Base-by-base conservation (phyloP, 345 rosid genomes). In the Hibiscus trionum region DNA sequence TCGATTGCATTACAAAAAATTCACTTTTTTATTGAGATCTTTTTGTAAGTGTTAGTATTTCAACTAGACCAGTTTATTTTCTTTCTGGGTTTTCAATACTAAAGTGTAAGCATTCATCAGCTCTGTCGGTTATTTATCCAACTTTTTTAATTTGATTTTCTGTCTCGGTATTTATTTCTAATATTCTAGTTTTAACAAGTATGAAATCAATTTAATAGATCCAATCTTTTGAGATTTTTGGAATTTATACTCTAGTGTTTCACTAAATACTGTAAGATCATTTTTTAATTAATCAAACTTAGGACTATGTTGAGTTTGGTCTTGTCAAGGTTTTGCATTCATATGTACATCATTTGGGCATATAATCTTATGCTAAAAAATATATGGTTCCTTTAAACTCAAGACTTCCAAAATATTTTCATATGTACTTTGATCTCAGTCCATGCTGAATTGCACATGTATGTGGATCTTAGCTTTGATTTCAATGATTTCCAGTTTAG, bases 41-140 rank as follows among this genome's bases (percentile, higher is more conserved):
- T 5, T 3, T 70, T 66, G 73, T 74, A 60, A 79, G 80, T 67
- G 61, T 35, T 14, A 16, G 55, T n/a, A 11, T 65, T 21, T 44
- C 11, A 6, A 39, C 50, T 39, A 11, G 2, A 11, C 31, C 16
- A 17, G 50, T 21, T 33, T 2, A 52, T 56, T 56, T 56, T 37
- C 44, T 63, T 39, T 39, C 15, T 17, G 57, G 57, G 57, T 52
- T 52, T 17, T 52, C 21, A 16, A 1, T 16, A 14, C 49, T 35
- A 35, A 19, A 44, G 56, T 66, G 56, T 24, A 24, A 46, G 21
- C 19, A 66, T 66, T 24, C 19, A 66, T 44, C 35, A 14, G 21
- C 10, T 21, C 29, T 11, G 24, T 65, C 17, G 55, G 10, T 44
- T 42, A 0, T 42, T 5, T 56, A 56, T 21, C 1, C 27, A 39